phyloP scores from a whole-genome alignment of 176 grass and related monocot genomes.

The Melocanna baccifera region DNA sequence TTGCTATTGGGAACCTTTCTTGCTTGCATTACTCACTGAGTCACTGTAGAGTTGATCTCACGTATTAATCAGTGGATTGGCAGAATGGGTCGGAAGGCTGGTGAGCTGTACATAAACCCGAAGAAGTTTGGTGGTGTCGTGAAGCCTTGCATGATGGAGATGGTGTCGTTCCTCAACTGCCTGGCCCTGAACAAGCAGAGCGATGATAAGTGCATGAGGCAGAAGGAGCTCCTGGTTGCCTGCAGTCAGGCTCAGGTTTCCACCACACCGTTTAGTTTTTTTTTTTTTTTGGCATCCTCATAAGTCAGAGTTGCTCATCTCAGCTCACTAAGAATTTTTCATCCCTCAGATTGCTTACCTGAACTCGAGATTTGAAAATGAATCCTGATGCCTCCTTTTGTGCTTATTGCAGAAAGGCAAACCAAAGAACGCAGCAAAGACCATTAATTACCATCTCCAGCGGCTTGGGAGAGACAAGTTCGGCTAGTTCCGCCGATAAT shows the following conservation, averaged over 20 bases:
- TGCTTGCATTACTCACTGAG: not conserved
- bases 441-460: conserved; percentile 82
- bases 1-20: not conserved
- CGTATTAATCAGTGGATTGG: not conserved
- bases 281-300: conserved; percentile 9
- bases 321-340: not conserved
- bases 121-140: conserved; percentile 68
- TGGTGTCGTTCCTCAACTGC: conserved; percentile 77
- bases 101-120: conserved; percentile 79
- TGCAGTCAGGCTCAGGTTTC: conserved; percentile 65
- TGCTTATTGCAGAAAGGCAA: conserved; percentile 50
- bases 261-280: conserved; percentile 4
- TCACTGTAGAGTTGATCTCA: not conserved
- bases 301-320: not conserved
- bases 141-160: conserved; percentile 77
- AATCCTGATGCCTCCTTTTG: not conserved
- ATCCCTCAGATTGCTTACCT: not conserved
- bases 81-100: conserved; percentile 84
- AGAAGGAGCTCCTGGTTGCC: conserved; percentile 64
- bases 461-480: conserved; percentile 64
- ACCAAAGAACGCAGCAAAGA: conserved; percentile 62
- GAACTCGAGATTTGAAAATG: not conserved
- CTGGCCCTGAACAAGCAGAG: conserved; percentile 84
- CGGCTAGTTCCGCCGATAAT: conserved; percentile 15
- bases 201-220: conserved; percentile 64